phyloP scores from a whole-genome alignment of 371 early-diverging fungal genomes.

The Mortierella polycephala region DNA sequence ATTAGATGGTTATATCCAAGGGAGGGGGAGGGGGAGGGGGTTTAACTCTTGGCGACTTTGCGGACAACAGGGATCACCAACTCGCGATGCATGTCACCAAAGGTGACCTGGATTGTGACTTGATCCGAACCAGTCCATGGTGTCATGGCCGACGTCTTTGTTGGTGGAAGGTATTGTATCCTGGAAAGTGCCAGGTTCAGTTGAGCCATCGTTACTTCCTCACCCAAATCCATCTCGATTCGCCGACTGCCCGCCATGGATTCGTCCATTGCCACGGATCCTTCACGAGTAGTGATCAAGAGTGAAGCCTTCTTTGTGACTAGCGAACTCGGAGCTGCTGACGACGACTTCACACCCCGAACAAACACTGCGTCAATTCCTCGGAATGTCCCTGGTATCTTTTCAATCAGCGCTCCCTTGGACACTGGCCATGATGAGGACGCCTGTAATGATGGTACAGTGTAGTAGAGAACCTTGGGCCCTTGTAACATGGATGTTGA shows the following conservation, averaged over 20 bases:
- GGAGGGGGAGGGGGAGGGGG: no score
- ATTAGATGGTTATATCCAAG: neutral
- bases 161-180: conserved; percentile 39
- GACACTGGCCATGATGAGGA: conserved; percentile 33
- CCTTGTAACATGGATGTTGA: conserved; percentile 30
- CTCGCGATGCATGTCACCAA: conserved; percentile 38
- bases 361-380: conserved; percentile 67
- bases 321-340: conserved; percentile 1
- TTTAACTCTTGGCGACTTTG: neutral
- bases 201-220: conserved; percentile 40
- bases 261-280: conserved; percentile 21
- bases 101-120: conserved; percentile 35
- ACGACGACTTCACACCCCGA: conserved; percentile 47
- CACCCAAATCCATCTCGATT: conserved; percentile 45
- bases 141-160: neutral
- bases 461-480: conserved; percentile 51
- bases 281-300: conserved; percentile 18
- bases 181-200: conserved; percentile 39
- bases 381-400: conserved; percentile 62
- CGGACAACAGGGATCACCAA: conserved; percentile 38
- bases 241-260: conserved; percentile 19
- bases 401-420: conserved; percentile 40
- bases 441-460: conserved; percentile 53
- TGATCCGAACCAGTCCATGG: conserved; percentile 18
- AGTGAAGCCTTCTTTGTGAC: conserved; percentile 28